phyloP scores from a whole-genome alignment of 208 protist species.

The Trypanosoma congolense region DNA sequence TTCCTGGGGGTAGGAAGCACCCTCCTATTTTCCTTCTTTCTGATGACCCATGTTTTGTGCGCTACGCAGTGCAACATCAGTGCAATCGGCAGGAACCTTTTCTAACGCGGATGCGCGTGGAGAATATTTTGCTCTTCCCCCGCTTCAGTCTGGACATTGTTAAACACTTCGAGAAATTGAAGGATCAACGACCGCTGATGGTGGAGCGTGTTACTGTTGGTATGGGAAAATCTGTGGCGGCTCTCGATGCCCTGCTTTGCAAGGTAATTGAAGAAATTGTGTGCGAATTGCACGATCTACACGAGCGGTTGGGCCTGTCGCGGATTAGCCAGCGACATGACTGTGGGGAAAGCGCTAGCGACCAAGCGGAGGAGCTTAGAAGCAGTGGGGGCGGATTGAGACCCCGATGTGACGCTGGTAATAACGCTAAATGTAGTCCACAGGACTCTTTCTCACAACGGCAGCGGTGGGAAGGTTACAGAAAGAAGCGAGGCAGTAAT shows the following conservation, averaged over 20 bases:
- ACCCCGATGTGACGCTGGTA: background rate
- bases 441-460: constrained; percentile 13
- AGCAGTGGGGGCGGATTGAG: background rate
- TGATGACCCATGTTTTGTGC: constrained; percentile 53
- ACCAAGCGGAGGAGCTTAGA: background rate
- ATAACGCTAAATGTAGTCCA: constrained; percentile 6
- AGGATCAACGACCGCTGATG: constrained; percentile 27
- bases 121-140: constrained; percentile 78
- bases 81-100: constrained; percentile 61
- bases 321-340: background rate
- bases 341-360: background rate
- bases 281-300: constrained; percentile 50
- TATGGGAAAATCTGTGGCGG: constrained; percentile 11
- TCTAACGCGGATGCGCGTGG: constrained; percentile 51
- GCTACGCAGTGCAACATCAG: constrained; percentile 60
- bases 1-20: constrained; percentile 9
- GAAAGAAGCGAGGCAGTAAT: background rate
- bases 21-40: constrained; percentile 51
- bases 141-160: constrained; percentile 76
- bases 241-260: constrained; percentile 48
- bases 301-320: constrained; percentile 26
- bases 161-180: constrained; percentile 65
- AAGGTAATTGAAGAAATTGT: constrained; percentile 65
- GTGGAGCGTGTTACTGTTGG: constrained; percentile 59
- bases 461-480: constrained; percentile 20